phyloP scores from a whole-genome alignment of 2,329 filamentous ascomycete species.

The Hirsutella rhossiliensis region DNA sequence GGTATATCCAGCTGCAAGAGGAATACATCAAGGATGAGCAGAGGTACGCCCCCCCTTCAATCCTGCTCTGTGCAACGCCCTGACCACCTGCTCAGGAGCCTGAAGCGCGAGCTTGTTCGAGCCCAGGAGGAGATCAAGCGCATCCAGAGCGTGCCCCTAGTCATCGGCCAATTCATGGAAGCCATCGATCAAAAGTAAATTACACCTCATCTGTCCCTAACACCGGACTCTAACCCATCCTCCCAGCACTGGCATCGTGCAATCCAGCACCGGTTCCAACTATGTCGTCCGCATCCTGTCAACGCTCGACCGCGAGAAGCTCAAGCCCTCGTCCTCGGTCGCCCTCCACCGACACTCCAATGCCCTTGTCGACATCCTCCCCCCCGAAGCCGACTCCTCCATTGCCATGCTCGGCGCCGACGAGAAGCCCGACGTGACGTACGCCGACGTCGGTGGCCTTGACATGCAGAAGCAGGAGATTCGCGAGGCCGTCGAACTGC shows the following conservation, averaged over 20 bases:
- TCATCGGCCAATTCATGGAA: slow-evolving; percentile 99
- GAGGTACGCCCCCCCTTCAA: slow-evolving; percentile 40
- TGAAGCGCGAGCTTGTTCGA: slow-evolving; percentile 93
- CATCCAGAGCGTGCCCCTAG: slow-evolving; percentile 94
- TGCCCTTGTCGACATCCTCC: slow-evolving; percentile 93
- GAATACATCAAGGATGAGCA: slow-evolving; percentile 99
- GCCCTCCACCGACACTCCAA: slow-evolving; percentile 97
- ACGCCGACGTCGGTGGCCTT: slow-evolving; percentile 91
- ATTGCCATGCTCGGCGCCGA: slow-evolving; percentile 96
- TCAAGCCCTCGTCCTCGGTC: slow-evolving; percentile 96
- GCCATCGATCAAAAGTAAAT: slow-evolving; percentile 96
- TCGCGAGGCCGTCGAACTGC: slow-evolving; percentile 90
- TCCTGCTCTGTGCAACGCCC: background rate
- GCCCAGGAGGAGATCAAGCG: slow-evolving; percentile 99
- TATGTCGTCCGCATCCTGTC: slow-evolving; percentile 98
- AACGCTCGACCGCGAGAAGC: slow-evolving; percentile 92
- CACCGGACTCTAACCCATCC: background rate
- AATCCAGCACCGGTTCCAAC: slow-evolving; percentile 96
- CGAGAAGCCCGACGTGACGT: slow-evolving; percentile 97
- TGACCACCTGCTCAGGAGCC: slow-evolving; percentile 45
- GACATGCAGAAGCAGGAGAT: slow-evolving; percentile 99
- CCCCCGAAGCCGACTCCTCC: slow-evolving; percentile 96
- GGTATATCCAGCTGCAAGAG: slow-evolving; percentile 93
- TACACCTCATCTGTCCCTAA: slow-evolving; percentile 1
- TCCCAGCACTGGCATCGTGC: slow-evolving; percentile 88